Evolutionary conservation across 2,329 filamentous ascomycete species (phyloP), one percentile per base, ranked within the genome.

Genomic region (Lecanicillium sp.): DNA sequence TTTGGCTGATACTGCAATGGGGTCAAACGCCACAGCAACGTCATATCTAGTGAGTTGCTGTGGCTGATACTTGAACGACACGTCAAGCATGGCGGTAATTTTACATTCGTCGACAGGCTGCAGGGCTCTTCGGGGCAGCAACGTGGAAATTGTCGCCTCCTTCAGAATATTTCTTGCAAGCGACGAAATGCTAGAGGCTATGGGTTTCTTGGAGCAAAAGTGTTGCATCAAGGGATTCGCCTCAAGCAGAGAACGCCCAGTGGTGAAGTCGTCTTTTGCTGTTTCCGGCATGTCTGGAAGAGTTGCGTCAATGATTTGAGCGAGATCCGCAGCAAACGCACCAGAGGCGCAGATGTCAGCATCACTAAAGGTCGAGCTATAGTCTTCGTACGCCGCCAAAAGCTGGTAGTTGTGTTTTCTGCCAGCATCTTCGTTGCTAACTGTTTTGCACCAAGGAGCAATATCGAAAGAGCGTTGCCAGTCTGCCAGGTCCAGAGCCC

Each of bases 401-500:
- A 61, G 48, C 10, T 54, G 47, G 4, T 61, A 45, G 35, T 58
- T 55, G 22, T 50, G 46, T 33, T 47, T 42, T 45, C 40, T 49
- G 29, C 40, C 47, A 31, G 17, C 17, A 42, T 18, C 7, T 40
- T 27, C 22, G 14, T 35, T 33, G 25, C 43, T 45, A 3, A 61
- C 34, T 17, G 49, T 46, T 2, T 54, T 40, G 5, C 63, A 60
- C 61, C 68, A 71, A 2, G 53, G 47, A 2, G 50, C 39, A 37
- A 73, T 45, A 31, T 64, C 57, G 17, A 62, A 45, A 17, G 58
- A 62, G 35, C 61, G 59, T 49, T 68, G 65, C 64, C 77, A 80
- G 42, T 81, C 70, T 13, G 72, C 71, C 17, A 80, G 54, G 50
- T 81, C 79, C 20, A 88, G 57, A 15, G 66, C 62, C 81, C 86